Percentiles rank a stretch among this genome's conserved stretches.
Evolutionary conservation across 2,329 filamentous ascomycete species (phyloP).

Genomic region (Verticillium nubilum): DNA sequence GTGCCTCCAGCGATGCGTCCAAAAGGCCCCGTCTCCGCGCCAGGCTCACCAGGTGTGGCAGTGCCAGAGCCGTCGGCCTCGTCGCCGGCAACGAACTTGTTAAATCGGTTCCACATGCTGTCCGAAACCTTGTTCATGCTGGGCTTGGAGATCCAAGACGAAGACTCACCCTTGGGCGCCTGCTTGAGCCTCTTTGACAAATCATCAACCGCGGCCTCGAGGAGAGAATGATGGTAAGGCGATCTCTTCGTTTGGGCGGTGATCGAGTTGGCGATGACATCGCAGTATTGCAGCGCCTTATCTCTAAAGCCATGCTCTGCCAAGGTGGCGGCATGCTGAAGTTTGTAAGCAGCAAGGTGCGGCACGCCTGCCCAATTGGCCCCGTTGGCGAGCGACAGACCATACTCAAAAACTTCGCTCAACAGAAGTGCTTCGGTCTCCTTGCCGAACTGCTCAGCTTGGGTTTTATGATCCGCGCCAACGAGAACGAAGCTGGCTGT

Average conservation of each 20-base stretch:
- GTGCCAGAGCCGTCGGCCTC: constrained; percentile 65
- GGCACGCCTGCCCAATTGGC: constrained; percentile 57
- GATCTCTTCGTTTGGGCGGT: constrained; percentile 78
- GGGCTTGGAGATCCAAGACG: constrained; percentile 89
- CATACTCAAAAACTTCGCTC: constrained; percentile 96
- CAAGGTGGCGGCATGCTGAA: constrained; percentile 78
- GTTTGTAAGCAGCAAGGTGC: constrained; percentile 85
- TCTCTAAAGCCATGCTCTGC: constrained; percentile 77
- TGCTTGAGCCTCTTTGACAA: constrained; percentile 77
- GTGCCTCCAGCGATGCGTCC: constrained; percentile 73
- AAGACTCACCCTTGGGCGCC: constrained; percentile 73
- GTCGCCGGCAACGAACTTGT: constrained; percentile 91
- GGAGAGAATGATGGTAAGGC: constrained; percentile 73
- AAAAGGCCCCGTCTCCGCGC: constrained; percentile 69
- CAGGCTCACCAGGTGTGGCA: constrained; percentile 40
- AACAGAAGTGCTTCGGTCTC: constrained; percentile 85
- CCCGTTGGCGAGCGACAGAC: constrained; percentile 63
- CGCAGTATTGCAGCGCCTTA: constrained; percentile 88
- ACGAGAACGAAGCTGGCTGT: constrained; percentile 75
- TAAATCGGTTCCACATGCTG: constrained; percentile 87
- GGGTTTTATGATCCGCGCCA: constrained; percentile 73
- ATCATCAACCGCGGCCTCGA: constrained; percentile 77
- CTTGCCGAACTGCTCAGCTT: constrained; percentile 65
- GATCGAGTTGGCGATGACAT: constrained; percentile 70
- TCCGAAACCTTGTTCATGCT: constrained; percentile 95